Conservation (phyloP, 495 filamentous ascomycete species). For the Mytilinidion resinicola region DNA sequence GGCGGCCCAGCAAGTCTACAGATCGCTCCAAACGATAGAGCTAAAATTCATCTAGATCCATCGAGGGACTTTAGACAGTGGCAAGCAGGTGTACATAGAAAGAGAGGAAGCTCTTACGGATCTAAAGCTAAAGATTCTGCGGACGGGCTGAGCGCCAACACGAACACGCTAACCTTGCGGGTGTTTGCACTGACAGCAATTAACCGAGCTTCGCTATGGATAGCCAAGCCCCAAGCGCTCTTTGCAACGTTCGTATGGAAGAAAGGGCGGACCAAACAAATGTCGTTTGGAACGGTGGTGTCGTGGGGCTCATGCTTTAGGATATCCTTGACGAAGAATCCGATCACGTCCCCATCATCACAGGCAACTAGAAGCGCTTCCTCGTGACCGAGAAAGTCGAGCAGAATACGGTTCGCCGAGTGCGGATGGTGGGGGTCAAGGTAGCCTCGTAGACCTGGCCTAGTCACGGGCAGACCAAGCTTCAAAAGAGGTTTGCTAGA, state of each 20-base stretch:
- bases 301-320: slow-evolving; percentile 15
- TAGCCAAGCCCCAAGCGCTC: slow-evolving; percentile 86
- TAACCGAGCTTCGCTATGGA: slow-evolving; percentile 70
- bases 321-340: slow-evolving; percentile 62
- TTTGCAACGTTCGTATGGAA: slow-evolving; percentile 66
- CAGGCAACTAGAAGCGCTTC: slow-evolving; percentile 72
- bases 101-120: neutral
- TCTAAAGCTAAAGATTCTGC: neutral
- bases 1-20: too few relatives aligned
- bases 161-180: slow-evolving; percentile 60
- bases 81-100: neutral
- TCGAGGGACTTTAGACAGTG: neutral
- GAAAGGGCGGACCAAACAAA: slow-evolving; percentile 45
- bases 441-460: slow-evolving; percentile 36
- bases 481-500: slow-evolving; percentile 56
- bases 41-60: too few relatives aligned
- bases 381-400: slow-evolving; percentile 71
- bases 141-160: slow-evolving; percentile 43
- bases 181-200: slow-evolving; percentile 77
- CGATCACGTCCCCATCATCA: slow-evolving; percentile 86
- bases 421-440: slow-evolving; percentile 57
- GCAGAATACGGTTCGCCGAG: slow-evolving; percentile 68
- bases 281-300: neutral
- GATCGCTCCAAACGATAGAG: too few relatives aligned
- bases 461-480: slow-evolving; percentile 54